These are phyloP conservation scores for Hirsutella rhossiliensis DNA, from an alignment of 2,329 filamentous ascomycete genomes.

Conservation along the genomic window DNA sequence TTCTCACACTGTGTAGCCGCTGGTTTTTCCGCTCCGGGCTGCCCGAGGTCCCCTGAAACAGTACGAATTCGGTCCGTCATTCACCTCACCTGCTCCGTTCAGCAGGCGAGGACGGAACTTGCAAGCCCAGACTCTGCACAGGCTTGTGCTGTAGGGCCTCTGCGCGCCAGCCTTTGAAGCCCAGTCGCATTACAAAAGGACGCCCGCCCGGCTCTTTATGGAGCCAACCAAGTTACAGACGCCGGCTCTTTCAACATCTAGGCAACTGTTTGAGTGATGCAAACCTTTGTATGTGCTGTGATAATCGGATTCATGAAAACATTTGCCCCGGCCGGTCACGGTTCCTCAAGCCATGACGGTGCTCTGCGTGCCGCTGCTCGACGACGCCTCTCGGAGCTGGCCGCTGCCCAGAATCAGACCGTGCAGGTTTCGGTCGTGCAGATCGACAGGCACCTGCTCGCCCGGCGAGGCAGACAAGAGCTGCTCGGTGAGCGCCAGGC, in stretches of 20 bases:
- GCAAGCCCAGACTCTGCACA: too few relatives aligned
- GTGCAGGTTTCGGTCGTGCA: constrained; percentile 70
- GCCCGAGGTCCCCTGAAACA: too few relatives aligned
- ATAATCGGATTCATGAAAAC: too few relatives aligned
- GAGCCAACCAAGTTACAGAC: too few relatives aligned
- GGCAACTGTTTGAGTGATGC: background rate
- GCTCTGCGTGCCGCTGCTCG: background rate
- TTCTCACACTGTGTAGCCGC: background rate
- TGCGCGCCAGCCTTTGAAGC: too few relatives aligned
- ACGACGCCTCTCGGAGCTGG: constrained; percentile 31
- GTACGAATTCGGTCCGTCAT: background rate
- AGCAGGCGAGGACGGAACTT: too few relatives aligned
- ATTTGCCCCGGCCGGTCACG: background rate
- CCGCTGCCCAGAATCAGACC: constrained; percentile 65
- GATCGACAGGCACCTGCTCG: constrained; percentile 59
- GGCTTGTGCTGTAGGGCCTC: too few relatives aligned
- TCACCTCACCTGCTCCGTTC: background rate
- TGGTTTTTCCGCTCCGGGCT: constrained; percentile 18
- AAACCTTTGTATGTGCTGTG: too few relatives aligned
- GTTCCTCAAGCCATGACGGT: background rate
- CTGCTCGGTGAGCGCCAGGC: constrained; percentile 78
- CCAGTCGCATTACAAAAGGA: too few relatives aligned
- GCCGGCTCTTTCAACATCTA: background rate
- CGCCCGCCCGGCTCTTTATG: too few relatives aligned
- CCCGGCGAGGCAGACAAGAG: constrained; percentile 47